phyloP scores from a whole-genome alignment of 2,329 filamentous ascomycete species.

The Hymenoscyphus infarciens region DNA sequence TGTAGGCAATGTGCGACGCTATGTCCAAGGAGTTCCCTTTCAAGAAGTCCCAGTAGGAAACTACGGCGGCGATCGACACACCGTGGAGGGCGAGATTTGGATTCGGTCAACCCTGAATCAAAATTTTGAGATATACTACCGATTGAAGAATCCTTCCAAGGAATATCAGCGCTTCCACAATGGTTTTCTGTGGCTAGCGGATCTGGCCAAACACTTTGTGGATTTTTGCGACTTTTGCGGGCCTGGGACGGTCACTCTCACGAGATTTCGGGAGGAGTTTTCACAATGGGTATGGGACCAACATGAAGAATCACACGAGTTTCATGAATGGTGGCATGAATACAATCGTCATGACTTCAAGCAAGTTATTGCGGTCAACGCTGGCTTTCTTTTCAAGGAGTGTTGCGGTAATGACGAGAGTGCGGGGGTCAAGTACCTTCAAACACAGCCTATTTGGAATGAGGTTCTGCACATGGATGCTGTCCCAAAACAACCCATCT shows the following conservation, averaged over 20 bases:
- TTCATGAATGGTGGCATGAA: conserved; percentile 53
- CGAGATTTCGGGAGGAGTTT: conserved; percentile 57
- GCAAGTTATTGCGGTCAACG: conserved; percentile 54
- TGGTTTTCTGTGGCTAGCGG: conserved; percentile 67
- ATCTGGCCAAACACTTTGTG: conserved; percentile 67
- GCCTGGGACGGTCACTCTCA: conserved; percentile 43
- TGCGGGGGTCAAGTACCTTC: conserved; percentile 9
- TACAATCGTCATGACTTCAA: conserved; percentile 60
- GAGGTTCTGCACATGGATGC: conserved; percentile 35
- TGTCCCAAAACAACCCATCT: conserved; percentile 30
- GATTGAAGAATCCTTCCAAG: conserved; percentile 49
- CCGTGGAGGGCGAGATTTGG: conserved; percentile 56
- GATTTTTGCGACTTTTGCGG: conserved; percentile 48
- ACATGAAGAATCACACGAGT: conserved; percentile 42
- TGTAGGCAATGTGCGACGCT: conserved; percentile 40
- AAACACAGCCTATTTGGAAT: conserved; percentile 36
- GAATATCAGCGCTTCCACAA: conserved; percentile 61
- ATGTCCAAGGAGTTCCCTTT: conserved; percentile 56
- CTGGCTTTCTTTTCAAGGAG: conserved; percentile 65
- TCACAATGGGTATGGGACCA: conserved; percentile 48
- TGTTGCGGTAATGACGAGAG: conserved; percentile 41
- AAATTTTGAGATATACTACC: conserved; percentile 56
- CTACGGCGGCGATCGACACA: conserved; percentile 51
- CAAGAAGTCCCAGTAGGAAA: conserved; percentile 60
- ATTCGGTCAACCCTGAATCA: conserved; percentile 52